Evolutionary conservation across 352 stramenopile genomes (phyloP).

Genomic region (Phytophthora kernoviae): DNA sequence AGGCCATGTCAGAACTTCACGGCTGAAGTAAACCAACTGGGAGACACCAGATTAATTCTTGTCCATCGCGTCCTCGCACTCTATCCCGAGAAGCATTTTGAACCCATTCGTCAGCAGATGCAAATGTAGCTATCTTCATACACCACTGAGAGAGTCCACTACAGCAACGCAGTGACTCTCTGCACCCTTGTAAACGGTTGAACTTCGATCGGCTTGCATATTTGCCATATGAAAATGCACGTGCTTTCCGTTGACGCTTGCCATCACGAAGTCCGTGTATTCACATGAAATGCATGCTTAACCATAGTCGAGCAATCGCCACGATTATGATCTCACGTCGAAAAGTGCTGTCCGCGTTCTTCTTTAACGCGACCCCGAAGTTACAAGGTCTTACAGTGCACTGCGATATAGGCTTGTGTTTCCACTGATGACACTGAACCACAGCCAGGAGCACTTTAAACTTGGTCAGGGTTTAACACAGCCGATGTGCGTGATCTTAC

Average conservation of each 20-base stretch:
- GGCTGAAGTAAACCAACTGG: slow-evolving; percentile 19
- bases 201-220: too few relatives aligned
- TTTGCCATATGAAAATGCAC: slow-evolving; percentile 1
- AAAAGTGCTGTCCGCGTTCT: slow-evolving; percentile 1
- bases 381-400: not conserved
- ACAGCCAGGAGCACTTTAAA: not conserved
- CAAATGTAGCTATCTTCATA: not conserved
- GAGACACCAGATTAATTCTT: not conserved
- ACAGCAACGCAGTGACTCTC: too few relatives aligned
- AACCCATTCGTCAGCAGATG: slow-evolving; percentile 2
- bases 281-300: slow-evolving; percentile 35
- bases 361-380: not conserved
- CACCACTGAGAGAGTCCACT: too few relatives aligned
- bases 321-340: slow-evolving; percentile 13
- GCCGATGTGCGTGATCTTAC: not conserved
- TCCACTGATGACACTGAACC: not conserved
- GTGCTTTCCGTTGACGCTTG: not conserved
- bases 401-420: not conserved
- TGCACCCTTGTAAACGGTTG: too few relatives aligned
- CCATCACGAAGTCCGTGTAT: slow-evolving; percentile 10
- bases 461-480: not conserved
- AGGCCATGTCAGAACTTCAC: slow-evolving; percentile 16
- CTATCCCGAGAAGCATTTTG: not conserved
- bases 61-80: not conserved
- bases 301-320: not conserved